These are phyloP conservation scores for Talinum fruticosum DNA, from an alignment of 148 eudicot genomes.

Conservation along the genomic window DNA sequence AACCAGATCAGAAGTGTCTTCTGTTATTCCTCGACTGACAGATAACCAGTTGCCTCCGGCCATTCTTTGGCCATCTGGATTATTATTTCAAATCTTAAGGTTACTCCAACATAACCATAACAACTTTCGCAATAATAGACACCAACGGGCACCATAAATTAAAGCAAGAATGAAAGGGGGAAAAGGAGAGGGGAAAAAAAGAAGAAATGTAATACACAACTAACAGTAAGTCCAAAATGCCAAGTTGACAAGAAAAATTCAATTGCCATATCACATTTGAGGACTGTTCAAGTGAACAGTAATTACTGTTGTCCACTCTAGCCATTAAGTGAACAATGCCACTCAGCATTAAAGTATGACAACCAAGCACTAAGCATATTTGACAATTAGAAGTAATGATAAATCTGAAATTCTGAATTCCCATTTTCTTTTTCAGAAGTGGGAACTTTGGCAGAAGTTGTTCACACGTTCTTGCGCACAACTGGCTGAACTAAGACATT, in stretches of 20 bases:
- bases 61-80: constrained; percentile 66
- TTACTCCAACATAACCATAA: neutral
- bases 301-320: neutral
- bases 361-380: neutral
- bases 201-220: neutral
- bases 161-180: neutral
- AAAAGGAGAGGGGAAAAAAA: neutral
- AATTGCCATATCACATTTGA: neutral
- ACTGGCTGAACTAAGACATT: neutral
- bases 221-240: neutral
- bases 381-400: neutral
- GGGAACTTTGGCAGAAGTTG: too few species aligned
- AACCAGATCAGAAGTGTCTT: constrained; percentile 89
- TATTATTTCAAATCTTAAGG: constrained; percentile 10
- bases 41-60: constrained; percentile 96
- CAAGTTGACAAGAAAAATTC: constrained; percentile 4
- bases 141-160: neutral
- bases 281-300: neutral
- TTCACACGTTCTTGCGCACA: neutral
- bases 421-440: neutral
- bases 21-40: constrained; percentile 90
- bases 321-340: neutral
- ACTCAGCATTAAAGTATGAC: neutral
- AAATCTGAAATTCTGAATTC: neutral
- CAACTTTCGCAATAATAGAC: neutral